Percentiles rank a stretch among this genome's conserved stretches.
Evolutionary conservation across 2,329 filamentous ascomycete species (phyloP).

Genomic region (Teratosphaeria destructans): DNA sequence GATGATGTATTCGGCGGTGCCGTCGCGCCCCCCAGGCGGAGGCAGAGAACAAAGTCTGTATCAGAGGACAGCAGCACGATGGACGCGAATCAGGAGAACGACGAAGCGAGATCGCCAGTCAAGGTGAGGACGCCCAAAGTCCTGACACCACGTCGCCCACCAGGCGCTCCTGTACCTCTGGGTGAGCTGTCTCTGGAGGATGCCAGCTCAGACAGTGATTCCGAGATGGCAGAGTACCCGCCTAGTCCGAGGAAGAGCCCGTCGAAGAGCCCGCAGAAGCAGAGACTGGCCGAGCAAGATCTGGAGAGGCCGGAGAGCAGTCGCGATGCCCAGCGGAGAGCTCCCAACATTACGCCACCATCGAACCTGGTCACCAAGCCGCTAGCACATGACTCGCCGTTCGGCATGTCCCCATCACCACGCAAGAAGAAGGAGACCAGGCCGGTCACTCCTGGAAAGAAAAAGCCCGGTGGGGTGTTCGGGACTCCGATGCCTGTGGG

Average conservation of each 20-base stretch:
- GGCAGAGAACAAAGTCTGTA: neutral
- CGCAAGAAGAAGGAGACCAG: slow-evolving; percentile 7
- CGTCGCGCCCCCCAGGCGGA: slow-evolving; percentile 2
- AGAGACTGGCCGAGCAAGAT: neutral
- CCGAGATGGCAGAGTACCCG: slow-evolving; percentile 24
- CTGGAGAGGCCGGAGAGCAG: slow-evolving; percentile 15
- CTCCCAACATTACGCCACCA: slow-evolving; percentile 18
- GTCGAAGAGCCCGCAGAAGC: slow-evolving; percentile 17
- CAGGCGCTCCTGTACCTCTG: slow-evolving; percentile 20
- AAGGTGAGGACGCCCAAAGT: slow-evolving; percentile 25
- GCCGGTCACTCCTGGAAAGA: neutral
- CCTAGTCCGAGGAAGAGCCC: slow-evolving; percentile 27
- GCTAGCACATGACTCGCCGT: slow-evolving; percentile 17
- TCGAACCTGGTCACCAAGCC: slow-evolving; percentile 15
- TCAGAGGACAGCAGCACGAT: slow-evolving; percentile 25
- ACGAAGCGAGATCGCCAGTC: slow-evolving; percentile 32
- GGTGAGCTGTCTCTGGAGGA: slow-evolving; percentile 23
- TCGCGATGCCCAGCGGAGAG: slow-evolving; percentile 10
- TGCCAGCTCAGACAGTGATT: slow-evolving; percentile 5
- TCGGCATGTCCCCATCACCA: slow-evolving; percentile 14
- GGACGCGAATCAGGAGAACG: slow-evolving; percentile 40
- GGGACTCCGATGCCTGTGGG: slow-evolving; percentile 4
- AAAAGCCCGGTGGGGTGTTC: slow-evolving; percentile 2
- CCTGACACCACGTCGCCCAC: slow-evolving; percentile 19
- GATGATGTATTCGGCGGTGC: slow-evolving; percentile 15